These are phyloP conservation scores for Talaromyces sp. DNA, from an alignment of 2,329 filamentous ascomycete genomes.

Conservation along the genomic window DNA sequence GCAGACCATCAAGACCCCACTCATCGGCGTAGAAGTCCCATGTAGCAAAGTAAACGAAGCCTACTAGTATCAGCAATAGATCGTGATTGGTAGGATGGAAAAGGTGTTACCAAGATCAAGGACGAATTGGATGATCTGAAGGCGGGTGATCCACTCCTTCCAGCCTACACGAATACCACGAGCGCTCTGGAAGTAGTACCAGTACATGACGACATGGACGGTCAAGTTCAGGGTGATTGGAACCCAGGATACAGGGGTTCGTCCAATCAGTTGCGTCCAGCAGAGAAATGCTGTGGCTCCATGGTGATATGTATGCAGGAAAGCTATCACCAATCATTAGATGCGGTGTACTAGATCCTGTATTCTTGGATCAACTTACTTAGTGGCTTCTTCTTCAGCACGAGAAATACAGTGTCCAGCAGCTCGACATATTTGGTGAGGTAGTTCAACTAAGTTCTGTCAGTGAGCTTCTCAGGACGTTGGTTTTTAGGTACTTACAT, in stretches of 20 bases:
- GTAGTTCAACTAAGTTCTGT: constrained; percentile 71
- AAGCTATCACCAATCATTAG: constrained; percentile 45
- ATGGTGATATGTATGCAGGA: constrained; percentile 96
- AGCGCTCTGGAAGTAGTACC: constrained; percentile 97
- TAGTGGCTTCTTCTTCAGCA: constrained; percentile 95
- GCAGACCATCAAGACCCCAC: constrained; percentile 70
- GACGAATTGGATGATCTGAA: constrained; percentile 91
- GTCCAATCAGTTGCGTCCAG: constrained; percentile 86
- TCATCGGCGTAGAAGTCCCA: constrained; percentile 90
- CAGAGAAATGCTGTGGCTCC: constrained; percentile 87
- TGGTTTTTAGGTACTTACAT: constrained; percentile 58
- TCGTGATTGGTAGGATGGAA: background rate
- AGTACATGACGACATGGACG: constrained; percentile 96
- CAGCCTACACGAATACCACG: constrained; percentile 90
- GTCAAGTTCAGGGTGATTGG: constrained; percentile 81
- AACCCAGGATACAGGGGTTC: constrained; percentile 86
- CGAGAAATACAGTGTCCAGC: constrained; percentile 85
- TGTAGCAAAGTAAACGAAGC: constrained; percentile 91
- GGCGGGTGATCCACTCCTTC: constrained; percentile 96
- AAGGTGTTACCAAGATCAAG: constrained; percentile 74
- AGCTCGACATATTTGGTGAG: constrained; percentile 92
- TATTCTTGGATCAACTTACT: constrained; percentile 34
- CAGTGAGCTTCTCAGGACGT: background rate
- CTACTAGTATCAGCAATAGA: constrained; percentile 40
- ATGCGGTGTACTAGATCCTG: background rate